Conservation (phyloP, 192 early-diverging fungal genomes). For the Neocallimastix lanati region DNA sequence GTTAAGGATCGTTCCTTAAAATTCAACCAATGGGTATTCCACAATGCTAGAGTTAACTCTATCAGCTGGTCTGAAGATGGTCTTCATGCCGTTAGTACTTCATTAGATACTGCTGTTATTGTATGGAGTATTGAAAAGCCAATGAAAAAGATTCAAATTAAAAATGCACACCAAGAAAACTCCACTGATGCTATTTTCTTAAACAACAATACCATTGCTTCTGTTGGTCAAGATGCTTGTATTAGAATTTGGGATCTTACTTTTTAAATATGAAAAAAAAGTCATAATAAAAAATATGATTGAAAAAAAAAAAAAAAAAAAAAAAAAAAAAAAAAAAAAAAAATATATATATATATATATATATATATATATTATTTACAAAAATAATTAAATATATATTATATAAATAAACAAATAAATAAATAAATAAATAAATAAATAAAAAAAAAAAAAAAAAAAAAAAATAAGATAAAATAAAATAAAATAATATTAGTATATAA, state of each 20-base stretch:
- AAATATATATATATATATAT: too few relatives aligned
- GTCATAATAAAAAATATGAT: too few relatives aligned
- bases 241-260: constrained; percentile 47
- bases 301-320: too few relatives aligned
- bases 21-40: constrained; percentile 66
- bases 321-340: too few relatives aligned
- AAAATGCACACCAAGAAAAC: constrained; percentile 62
- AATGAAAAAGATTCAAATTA: constrained; percentile 52
- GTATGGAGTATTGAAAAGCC: constrained; percentile 74
- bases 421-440: too few relatives aligned
- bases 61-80: constrained; percentile 66
- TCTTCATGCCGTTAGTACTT: constrained; percentile 51
- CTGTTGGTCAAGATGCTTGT: constrained; percentile 62
- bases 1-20: constrained; percentile 12
- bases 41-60: constrained; percentile 64
- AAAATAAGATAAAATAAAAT: too few relatives aligned
- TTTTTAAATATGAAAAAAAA: background rate
- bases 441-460: too few relatives aligned
- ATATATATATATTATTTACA: too few relatives aligned
- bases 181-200: constrained; percentile 53
- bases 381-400: too few relatives aligned
- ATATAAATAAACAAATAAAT: too few relatives aligned
- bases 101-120: constrained; percentile 77
- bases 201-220: constrained; percentile 42
- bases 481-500: too few relatives aligned